Evolutionary conservation across 495 filamentous ascomycete species (phyloP), one percentile per base, ranked within the genome.

Genomic region (Penicillium fimorum): DNA sequence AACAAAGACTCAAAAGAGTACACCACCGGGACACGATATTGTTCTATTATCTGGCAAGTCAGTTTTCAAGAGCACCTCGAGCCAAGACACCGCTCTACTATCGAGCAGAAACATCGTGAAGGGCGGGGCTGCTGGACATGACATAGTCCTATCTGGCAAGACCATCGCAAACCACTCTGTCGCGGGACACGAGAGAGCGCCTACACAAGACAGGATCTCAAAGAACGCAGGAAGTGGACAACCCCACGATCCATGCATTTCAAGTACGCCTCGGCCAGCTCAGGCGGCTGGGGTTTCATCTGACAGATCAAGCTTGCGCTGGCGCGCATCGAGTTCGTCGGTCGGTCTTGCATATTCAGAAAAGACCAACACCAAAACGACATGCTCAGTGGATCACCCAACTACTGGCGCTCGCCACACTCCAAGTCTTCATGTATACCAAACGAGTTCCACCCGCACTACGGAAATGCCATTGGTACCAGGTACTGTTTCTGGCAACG

Each of bases 231-330:
- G 18, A 30, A n/a, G 12, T 17, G 49, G 49, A 41, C 12, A 54
- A 56, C 37, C 49, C 30, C 63, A 46, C 27, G 8, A 32, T 30
- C 12, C 45, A 47, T 47, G 22, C 33, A 15, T 4, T 24, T 53
- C 17, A 12, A 8, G 37, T 29, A 7, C n/a, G 22, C 30, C 10
- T 6, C 47, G 27, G 9, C 18, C 38, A 29, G 46, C 27, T 27
- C 30, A 18, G 4, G 30, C 29, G 10, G 17, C 38, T 50, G 44
- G 24, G 13, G 25, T 29, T 43, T 20, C 53, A 8, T 32, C 18
- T 27, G 40, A 33, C 41, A 43, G 53, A 8, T 30, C 61, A 22
- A 46, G 33, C 15, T 9, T 45, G 27, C 50, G 54, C 48, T 56
- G 42, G 54, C 47, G 58, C n/a, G 15, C 45, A 7, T 44, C 54